Evolutionary conservation across 2,329 filamentous ascomycete genomes (phyloP).

Genomic region (Nannizzia gypsea): DNA sequence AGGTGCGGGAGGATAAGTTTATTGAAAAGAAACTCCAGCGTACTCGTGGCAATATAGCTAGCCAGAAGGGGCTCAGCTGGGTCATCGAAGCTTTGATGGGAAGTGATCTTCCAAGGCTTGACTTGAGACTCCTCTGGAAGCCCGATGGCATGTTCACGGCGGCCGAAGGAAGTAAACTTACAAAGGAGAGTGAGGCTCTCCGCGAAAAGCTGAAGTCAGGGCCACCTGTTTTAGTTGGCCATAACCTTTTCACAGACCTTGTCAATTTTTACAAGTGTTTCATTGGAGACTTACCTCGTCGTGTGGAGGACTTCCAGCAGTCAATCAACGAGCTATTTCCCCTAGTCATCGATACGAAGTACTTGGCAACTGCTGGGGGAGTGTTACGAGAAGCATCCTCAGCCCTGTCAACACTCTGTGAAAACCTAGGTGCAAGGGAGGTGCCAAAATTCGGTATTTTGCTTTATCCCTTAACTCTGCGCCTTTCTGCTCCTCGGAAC

Average conservation of each 20-base stretch:
- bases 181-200: conserved; percentile 17
- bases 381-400: conserved; percentile 17
- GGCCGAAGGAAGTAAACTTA: conserved; percentile 15
- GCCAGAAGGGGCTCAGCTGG: conserved; percentile 36
- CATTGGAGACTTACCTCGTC: conserved; percentile 46
- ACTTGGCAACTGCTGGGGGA: conserved; percentile 47
- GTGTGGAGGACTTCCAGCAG: conserved; percentile 42
- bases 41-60: conserved; percentile 21
- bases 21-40: conserved; percentile 21
- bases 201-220: conserved; percentile 34
- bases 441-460: conserved; percentile 24
- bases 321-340: conserved; percentile 45
- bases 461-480: not conserved
- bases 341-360: conserved; percentile 51
- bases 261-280: conserved; percentile 51
- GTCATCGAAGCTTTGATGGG: conserved; percentile 36
- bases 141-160: not conserved
- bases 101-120: conserved; percentile 29
- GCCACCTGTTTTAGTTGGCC: conserved; percentile 45
- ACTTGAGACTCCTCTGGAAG: conserved; percentile 23
- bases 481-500: not conserved
- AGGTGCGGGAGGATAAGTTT: conserved; percentile 25
- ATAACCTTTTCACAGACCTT: conserved; percentile 53
- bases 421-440: conserved; percentile 18
- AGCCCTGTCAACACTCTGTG: conserved; percentile 6